These are phyloP conservation scores for Neurospora sp. DNA, from an alignment of 495 filamentous ascomycete genomes.

Conservation along the genomic window DNA sequence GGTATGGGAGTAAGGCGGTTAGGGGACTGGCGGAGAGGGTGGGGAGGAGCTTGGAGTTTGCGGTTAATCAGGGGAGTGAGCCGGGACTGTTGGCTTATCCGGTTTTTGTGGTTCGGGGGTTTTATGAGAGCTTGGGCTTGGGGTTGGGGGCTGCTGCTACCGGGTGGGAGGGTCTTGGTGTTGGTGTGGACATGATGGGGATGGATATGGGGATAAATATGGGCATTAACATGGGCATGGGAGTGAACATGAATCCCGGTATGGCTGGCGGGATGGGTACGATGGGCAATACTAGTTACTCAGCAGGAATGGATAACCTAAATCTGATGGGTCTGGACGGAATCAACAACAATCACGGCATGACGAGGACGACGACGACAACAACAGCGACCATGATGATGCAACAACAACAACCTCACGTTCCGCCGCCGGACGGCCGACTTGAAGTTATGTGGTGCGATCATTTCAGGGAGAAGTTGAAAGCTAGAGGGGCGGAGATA, in stretches of 20 bases:
- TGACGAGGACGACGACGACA: neutral
- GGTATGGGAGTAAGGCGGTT: conserved; percentile 15
- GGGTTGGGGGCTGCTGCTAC: neutral
- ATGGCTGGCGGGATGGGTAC: neutral
- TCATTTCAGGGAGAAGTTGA: conserved; percentile 20
- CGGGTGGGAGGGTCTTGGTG: neutral
- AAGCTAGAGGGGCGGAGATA: conserved; percentile 13
- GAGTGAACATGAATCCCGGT: neutral
- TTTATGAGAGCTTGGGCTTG: conserved; percentile 14
- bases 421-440: conserved; percentile 15
- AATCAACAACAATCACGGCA: no score
- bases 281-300: no score
- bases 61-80: conserved; percentile 23
- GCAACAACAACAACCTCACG: conserved; percentile 7
- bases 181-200: neutral
- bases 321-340: no score
- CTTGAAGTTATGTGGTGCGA: conserved; percentile 35
- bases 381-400: neutral
- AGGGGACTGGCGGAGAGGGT: conserved; percentile 24
- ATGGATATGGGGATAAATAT: neutral
- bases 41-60: conserved; percentile 31
- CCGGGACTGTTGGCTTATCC: conserved; percentile 31
- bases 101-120: conserved; percentile 22
- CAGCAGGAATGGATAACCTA: neutral
- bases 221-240: neutral